Conservation (phyloP, 2,329 filamentous ascomycete genomes). For the Colletotrichum falcatum region DNA sequence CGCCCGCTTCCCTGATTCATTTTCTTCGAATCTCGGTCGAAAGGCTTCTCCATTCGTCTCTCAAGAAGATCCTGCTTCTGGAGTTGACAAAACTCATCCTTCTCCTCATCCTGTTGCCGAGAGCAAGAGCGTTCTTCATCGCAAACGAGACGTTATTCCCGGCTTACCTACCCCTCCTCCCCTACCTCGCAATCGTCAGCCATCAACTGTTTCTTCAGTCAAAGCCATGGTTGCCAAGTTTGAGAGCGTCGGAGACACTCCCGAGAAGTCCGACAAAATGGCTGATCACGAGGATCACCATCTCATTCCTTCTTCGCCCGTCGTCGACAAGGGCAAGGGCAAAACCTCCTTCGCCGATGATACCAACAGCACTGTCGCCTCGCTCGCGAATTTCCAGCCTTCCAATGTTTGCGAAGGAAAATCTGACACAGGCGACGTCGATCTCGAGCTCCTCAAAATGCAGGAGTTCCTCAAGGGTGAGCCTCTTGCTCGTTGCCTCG, state of each 20-base stretch:
- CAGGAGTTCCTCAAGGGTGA: conserved; percentile 29
- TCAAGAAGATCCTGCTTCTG: conserved; percentile 11
- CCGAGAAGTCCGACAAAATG: conserved; percentile 8
- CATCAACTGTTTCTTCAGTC: conserved; percentile 27
- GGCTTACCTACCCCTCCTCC: conserved; percentile 6
- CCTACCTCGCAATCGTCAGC: conserved; percentile 19
- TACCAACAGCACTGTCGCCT: background rate
- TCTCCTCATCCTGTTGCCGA: conserved; percentile 14
- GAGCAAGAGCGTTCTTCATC: conserved; percentile 22
- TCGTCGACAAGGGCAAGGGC: conserved; percentile 16
- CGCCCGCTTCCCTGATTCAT: conserved; percentile 30
- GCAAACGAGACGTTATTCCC: conserved; percentile 27
- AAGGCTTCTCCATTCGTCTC: conserved; percentile 15
- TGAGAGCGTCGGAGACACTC: conserved; percentile 13
- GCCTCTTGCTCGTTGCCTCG: conserved; percentile 29
- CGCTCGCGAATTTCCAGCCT: background rate
- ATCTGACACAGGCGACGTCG: background rate
- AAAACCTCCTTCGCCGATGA: conserved; percentile 15
- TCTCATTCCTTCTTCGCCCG: conserved; percentile 9
- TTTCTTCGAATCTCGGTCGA: conserved; percentile 38
- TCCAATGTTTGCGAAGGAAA: background rate
- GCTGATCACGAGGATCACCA: background rate
- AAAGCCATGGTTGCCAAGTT: conserved; percentile 39
- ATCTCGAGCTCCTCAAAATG: conserved; percentile 35
- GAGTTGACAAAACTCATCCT: background rate